Base-by-base conservation (phyloP, 345 rosid genomes). In the Balakata baccata region DNA sequence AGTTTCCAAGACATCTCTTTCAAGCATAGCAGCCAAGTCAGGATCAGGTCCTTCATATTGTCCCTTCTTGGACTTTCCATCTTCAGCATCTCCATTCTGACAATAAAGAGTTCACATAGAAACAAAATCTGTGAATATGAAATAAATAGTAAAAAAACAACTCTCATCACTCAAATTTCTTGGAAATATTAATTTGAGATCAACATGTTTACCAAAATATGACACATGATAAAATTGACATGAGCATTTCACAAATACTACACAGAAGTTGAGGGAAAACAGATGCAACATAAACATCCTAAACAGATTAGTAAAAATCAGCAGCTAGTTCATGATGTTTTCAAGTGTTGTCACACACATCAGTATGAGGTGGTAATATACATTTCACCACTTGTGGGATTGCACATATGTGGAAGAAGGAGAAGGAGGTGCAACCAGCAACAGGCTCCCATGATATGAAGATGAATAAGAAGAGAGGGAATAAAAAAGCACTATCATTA, bases 31-130 rank as follows among this genome's bases (percentile, higher is more conserved):
- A 60, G 99, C 99, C 84, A 96, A 86, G 70, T 96, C 98, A 52
- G 86, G 87, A 84, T 96, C 99, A 77, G 99, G 99, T 60, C 98
- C 99, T 82, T 96, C 99, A 71, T 96, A 96, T 77, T 89, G 87
- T 69, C 78, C 84, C 84, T 79, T 89, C 86, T 86, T 95, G 11
- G 90, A 76, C 84, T 92, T 95, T 60, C 97, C 99, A 54, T 95
- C 99, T 79, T 93, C 98, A 80, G 82, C 85, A 76, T 91, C 98
- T n/a, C 92, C 92, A 85, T 87, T 96, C 99, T 93, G 71, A 75
- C 54, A 75, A 74, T 3, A 69, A 77, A 71, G 34, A 57, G 64
- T 49, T 52, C 68, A 18, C 74, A 66, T 56, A 77, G 60, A 53
- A 53, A 69, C 18, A 75, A 39, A 59, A 58, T 41, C 9, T 22